phyloP scores from a whole-genome alignment of 306 rosid species.

The Casuarina equisetifolia region DNA sequence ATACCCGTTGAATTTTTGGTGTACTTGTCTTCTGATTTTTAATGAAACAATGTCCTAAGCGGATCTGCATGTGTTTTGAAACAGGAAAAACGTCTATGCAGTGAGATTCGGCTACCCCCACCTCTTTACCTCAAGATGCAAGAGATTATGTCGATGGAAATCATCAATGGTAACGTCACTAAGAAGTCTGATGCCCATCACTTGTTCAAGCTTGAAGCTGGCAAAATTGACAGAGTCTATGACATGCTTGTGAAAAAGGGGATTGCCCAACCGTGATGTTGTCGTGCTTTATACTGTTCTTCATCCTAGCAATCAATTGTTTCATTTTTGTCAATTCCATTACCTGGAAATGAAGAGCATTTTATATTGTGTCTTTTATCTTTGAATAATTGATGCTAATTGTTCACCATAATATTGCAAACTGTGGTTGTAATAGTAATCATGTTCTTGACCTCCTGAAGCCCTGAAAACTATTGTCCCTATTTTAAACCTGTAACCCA shows the following conservation, averaged over 20 bases:
- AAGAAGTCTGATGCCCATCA: constrained; percentile 77
- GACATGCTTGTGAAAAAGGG: constrained; percentile 92
- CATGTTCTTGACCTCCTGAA: no score
- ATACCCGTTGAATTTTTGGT: background rate
- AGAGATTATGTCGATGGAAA: constrained; percentile 62
- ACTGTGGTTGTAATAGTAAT: no score
- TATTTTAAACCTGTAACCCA: no score
- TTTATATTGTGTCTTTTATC: background rate
- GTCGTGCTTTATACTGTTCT: background rate
- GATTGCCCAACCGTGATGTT: constrained; percentile 59
- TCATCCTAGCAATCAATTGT: constrained; percentile 18
- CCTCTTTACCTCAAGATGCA: constrained; percentile 69
- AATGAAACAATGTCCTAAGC: constrained; percentile 13
- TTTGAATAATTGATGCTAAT: background rate
- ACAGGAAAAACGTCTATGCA: constrained; percentile 84
- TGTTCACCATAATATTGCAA: no score
- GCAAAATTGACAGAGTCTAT: constrained; percentile 69
- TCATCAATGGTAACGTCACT: constrained; percentile 56
- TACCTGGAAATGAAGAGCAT: constrained; percentile 13
- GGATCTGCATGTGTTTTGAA: constrained; percentile 2
- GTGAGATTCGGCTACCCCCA: constrained; percentile 64
- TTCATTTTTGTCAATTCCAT: constrained; percentile 20
- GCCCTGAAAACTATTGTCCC: no score
- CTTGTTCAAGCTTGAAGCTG: constrained; percentile 70
- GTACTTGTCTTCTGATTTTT: constrained; percentile 10